Percentiles rank a stretch among this genome's conserved stretches.
These are phyloP conservation scores for Lachnellula hyalina DNA, from an alignment of 2,329 filamentous ascomycete genomes.

Conservation along the genomic window DNA sequence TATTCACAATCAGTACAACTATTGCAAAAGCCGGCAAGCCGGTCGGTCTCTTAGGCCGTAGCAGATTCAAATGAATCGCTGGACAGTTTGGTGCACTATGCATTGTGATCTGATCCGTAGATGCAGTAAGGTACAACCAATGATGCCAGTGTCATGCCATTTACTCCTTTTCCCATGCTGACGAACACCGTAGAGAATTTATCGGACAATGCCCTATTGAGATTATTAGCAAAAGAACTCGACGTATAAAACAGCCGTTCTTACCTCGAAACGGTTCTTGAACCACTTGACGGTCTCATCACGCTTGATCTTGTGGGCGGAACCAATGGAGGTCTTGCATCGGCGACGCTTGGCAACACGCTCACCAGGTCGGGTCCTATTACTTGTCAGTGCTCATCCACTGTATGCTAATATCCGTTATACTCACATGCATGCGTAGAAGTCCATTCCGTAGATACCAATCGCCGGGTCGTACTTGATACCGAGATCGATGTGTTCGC, in stretches of 20 bases:
- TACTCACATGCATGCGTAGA: conserved; percentile 98
- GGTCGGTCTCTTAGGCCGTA: conserved; percentile 70
- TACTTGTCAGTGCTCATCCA: conserved; percentile 10
- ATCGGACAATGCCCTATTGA: conserved; percentile 89
- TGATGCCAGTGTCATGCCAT: conserved; percentile 19
- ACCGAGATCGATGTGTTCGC: conserved; percentile 99
- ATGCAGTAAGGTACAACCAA: conserved; percentile 30
- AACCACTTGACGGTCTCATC: conserved; percentile 98
- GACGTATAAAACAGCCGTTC: neutral
- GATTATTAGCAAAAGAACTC: neutral
- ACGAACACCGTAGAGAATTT: conserved; percentile 42
- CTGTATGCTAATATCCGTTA: neutral
- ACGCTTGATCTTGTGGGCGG: conserved; percentile 89
- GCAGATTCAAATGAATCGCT: conserved; percentile 50
- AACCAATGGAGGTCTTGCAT: conserved; percentile 78
- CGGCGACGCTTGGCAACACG: conserved; percentile 94
- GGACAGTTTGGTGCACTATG: conserved; percentile 42
- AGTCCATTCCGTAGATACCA: conserved; percentile 99
- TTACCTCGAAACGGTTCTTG: conserved; percentile 48
- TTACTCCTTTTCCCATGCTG: conserved; percentile 26
- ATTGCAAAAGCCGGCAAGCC: conserved; percentile 57
- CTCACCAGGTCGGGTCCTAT: conserved; percentile 90
- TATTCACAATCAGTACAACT: too few relatives aligned
- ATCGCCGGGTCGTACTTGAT: conserved; percentile 99
- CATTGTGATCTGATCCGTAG: conserved; percentile 32